A percentile compares a stretch with the other conserved stretches of the same genome.
phyloP scores from a whole-genome alignment of 805 yeast species.

The Monosporozyma solicola region DNA sequence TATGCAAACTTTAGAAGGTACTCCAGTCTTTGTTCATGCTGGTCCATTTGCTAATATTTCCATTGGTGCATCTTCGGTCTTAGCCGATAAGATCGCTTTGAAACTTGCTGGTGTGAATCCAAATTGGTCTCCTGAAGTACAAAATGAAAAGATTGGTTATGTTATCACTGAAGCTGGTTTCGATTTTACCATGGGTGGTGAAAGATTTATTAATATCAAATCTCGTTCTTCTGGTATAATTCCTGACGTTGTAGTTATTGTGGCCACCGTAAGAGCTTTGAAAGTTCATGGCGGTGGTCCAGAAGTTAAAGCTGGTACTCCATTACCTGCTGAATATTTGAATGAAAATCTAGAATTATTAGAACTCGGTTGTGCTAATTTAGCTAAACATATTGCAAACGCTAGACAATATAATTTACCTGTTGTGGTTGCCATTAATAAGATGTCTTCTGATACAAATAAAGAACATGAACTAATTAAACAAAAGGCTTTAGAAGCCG shows the following conservation, averaged over 20 bases:
- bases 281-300: slow-evolving; percentile 97
- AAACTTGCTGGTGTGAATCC: slow-evolving; percentile 59
- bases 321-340: slow-evolving; percentile 72
- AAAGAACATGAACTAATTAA: slow-evolving; percentile 75
- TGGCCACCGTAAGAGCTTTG: slow-evolving; percentile 94
- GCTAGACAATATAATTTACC: slow-evolving; percentile 81
- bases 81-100: slow-evolving; percentile 88
- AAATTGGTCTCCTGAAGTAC: slow-evolving; percentile 26
- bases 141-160: slow-evolving; percentile 42
- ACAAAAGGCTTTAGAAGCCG: slow-evolving; percentile 77
- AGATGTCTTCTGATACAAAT: slow-evolving; percentile 70
- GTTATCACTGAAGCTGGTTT: slow-evolving; percentile 98
- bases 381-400: slow-evolving; percentile 83
- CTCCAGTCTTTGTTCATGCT: slow-evolving; percentile 95
- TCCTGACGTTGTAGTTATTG: slow-evolving; percentile 88
- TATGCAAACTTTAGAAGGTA: slow-evolving; percentile 96
- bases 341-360: slow-evolving; percentile 75
- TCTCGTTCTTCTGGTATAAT: slow-evolving; percentile 82
- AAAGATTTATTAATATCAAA: slow-evolving; percentile 90
- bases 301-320: slow-evolving; percentile 93
- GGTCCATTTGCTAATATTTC: slow-evolving; percentile 98
- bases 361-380: slow-evolving; percentile 72
- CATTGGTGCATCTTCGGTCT: slow-evolving; percentile 90
- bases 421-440: slow-evolving; percentile 90
- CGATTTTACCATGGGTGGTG: slow-evolving; percentile 99